Conservation (phyloP, 2,329 filamentous ascomycete genomes). For the Ophiostoma sp. region DNA sequence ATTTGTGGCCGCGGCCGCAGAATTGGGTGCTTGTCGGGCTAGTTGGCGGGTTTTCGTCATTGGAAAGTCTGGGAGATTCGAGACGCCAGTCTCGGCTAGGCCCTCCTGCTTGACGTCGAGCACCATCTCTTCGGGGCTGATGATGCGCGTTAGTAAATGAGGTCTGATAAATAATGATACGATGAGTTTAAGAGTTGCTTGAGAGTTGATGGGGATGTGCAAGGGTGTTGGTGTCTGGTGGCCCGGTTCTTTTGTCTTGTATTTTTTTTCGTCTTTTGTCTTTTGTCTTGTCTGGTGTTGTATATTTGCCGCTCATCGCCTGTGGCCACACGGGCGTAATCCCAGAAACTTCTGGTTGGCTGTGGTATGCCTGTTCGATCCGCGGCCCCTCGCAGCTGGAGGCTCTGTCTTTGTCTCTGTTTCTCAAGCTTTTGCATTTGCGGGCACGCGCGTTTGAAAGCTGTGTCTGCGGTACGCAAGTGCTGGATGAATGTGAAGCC, state of each 20-base stretch:
- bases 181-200: not conserved
- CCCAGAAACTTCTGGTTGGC: not conserved
- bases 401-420: not conserved
- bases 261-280: not conserved
- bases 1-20: constrained; percentile 12
- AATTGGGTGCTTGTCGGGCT: constrained; percentile 21
- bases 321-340: not conserved
- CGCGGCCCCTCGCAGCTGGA: not conserved
- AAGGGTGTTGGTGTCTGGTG: not conserved
- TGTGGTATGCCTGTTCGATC: not conserved
- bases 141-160: constrained; percentile 23
- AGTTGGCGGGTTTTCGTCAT: constrained; percentile 18
- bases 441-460: not conserved
- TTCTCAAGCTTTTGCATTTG: not conserved
- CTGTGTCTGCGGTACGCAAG: not conserved
- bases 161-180: too few relatives aligned
- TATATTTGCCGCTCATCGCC: not conserved
- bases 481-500: not conserved
- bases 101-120: constrained; percentile 26
- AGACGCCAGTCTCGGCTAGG: constrained; percentile 23
- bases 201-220: not conserved
- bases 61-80: constrained; percentile 23
- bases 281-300: not conserved
- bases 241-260: not conserved
- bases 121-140: constrained; percentile 21